Evolutionary conservation across 495 filamentous ascomycete genomes (phyloP).

Genomic region (Pyronema omphalodes): DNA sequence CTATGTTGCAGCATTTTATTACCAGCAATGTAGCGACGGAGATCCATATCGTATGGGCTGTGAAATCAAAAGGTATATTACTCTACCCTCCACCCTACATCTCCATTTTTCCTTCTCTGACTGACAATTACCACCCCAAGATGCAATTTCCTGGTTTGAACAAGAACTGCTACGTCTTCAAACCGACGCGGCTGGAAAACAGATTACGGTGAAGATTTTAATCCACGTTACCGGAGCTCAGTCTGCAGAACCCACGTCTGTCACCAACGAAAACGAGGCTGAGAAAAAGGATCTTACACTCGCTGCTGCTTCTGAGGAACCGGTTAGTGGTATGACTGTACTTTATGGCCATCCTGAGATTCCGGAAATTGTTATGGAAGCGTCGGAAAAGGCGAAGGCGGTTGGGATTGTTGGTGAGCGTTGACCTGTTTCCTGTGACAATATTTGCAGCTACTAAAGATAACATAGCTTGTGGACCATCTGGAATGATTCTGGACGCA

Average conservation of each 20-base stretch:
- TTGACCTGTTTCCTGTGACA: no score
- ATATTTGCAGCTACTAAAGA: neutral
- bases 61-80: conserved; percentile 5
- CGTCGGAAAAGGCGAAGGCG: no score
- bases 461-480: conserved; percentile 31
- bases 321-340: no score
- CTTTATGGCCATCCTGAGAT: no score
- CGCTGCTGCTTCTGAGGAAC: no score
- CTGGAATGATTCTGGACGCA: conserved; percentile 32
- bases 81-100: neutral
- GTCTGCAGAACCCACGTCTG: no score
- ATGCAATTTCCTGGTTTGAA: neutral
- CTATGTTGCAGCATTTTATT: conserved; percentile 26
- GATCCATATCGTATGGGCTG: conserved; percentile 10
- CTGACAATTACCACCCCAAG: neutral
- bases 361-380: no score
- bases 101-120: conserved; percentile 3
- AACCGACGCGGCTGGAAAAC: neutral
- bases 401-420: no score
- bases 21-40: conserved; percentile 1
- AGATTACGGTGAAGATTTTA: neutral
- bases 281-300: no score
- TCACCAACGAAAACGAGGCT: no score
- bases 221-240: neutral
- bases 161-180: neutral